Base-by-base conservation (phyloP, 2,329 filamentous ascomycete species). In the Clonostachys rosea region DNA sequence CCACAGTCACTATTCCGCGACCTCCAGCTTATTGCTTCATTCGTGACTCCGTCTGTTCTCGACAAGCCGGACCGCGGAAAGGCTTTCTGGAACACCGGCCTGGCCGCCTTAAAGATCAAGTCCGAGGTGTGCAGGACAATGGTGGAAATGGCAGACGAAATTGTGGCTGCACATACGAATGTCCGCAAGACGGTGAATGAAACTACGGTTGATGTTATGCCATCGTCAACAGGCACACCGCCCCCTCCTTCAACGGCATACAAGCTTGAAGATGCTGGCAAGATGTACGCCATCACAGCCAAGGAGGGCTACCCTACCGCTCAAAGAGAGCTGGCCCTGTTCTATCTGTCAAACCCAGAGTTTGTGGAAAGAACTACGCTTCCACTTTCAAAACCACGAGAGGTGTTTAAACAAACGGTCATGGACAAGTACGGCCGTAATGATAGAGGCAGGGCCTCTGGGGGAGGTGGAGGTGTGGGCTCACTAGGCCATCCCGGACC, bases 261-360 rank as follows among this genome's bases (percentile, higher is more conserved):
- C 65, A 83, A 79, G 48, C 81, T 94, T 61, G 76, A 83, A 40
- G 90, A 96, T 61, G 92, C 91, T 1, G 91, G 88, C 4, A 83
- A 80, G 55, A 94, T 97, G 84, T 90, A 89, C 76, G 87, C 89
- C 52, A 94, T 96, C 61, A 92, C 91, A 2, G 94, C 94, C 14
- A 94, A 91, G 63, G 94, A 99, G 67, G 91, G 92, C 37, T 65
- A 64, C 42, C 79, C 91, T 0, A 87, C 89, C 12, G 91, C 92
- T 6, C 91, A 97, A 69, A 84, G 94, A 44, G 94, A 99, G 68
- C 78, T 99, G 14, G 94, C 89, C 2, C 87, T 96, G 52, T 87
- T 97, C 58, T 97, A 96, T 63, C 79, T 99, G 37, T 94, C 90
- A 1, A 87, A 95, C 56, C 91, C 94, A 0, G 90, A 96, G 62